These are phyloP conservation scores for Linaria vulgaris DNA, from an alignment of 257 asterid genomes.

Conservation along the genomic window DNA sequence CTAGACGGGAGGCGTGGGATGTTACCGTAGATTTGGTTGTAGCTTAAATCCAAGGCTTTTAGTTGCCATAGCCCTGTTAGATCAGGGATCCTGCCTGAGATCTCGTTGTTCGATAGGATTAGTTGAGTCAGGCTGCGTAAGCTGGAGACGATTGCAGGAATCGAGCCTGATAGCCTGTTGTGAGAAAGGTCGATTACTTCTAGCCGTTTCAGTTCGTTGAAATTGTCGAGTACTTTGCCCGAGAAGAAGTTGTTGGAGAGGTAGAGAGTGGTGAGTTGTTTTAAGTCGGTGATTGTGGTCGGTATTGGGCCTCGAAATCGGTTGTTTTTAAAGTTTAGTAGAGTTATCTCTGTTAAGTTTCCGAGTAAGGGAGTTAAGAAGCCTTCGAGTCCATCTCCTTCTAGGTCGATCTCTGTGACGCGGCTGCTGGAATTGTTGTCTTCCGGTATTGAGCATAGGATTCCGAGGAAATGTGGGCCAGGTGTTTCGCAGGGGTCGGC, in stretches of 20 bases:
- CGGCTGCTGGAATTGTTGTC: conserved; percentile 34
- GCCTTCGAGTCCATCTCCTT: conserved; percentile 54
- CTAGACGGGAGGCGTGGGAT: conserved; percentile 39
- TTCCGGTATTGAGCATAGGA: conserved; percentile 18
- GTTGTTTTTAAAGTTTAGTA: conserved; percentile 37
- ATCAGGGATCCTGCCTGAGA: conserved; percentile 45
- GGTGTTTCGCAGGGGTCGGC: conserved; percentile 50
- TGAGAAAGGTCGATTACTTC: conserved; percentile 35
- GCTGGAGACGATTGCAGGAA: conserved; percentile 29
- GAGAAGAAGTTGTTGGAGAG: conserved; percentile 45
- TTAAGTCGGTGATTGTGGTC: conserved; percentile 26
- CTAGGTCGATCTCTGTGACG: conserved; percentile 38
- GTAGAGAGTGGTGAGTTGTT: conserved; percentile 33
- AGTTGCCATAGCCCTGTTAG: conserved; percentile 47
- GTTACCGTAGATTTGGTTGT: conserved; percentile 42
- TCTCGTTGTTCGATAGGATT: conserved; percentile 32
- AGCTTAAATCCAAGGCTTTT: conserved; percentile 34
- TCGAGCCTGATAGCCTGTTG: conserved; percentile 41
- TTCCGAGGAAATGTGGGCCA: conserved; percentile 38
- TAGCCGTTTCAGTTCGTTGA: conserved; percentile 31
- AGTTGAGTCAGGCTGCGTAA: conserved; percentile 32
- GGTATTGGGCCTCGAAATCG: conserved; percentile 51
- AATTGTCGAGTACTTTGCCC: conserved; percentile 33
- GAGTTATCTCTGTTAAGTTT: conserved; percentile 38
- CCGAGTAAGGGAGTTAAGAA: conserved; percentile 44